phyloP scores from a whole-genome alignment of 2,329 filamentous ascomycete genomes.

The Fusarium sp. region DNA sequence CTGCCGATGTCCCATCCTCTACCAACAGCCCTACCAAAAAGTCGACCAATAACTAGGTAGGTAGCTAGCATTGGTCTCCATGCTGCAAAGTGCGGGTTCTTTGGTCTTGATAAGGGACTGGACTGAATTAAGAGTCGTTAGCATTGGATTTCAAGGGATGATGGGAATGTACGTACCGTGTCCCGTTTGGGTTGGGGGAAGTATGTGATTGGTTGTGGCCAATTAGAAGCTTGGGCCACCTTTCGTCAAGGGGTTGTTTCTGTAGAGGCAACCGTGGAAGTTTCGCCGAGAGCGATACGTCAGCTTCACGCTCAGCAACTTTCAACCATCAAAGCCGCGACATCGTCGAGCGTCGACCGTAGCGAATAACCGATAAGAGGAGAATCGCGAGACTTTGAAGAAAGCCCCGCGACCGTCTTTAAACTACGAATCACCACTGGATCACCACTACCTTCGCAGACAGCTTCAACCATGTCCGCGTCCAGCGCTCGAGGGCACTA shows the following conservation, averaged over 20 bases:
- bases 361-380: background rate
- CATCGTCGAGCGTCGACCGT: background rate
- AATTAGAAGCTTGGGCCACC: conserved; percentile 40
- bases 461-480: conserved; percentile 53
- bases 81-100: background rate
- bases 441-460: background rate
- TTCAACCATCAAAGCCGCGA: conserved; percentile 13
- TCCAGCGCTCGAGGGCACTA: conserved; percentile 63
- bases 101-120: background rate
- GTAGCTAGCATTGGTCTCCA: background rate
- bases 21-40: background rate
- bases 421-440: background rate
- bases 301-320: conserved; percentile 38
- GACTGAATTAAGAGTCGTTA: background rate
- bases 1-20: background rate
- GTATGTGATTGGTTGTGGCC: conserved; percentile 36
- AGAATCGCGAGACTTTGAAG: background rate
- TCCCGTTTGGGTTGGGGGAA: conserved; percentile 12
- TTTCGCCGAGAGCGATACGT: conserved; percentile 42
- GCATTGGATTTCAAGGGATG: background rate
- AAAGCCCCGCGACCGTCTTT: background rate
- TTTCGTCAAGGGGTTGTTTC: conserved; percentile 35
- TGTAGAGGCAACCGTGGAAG: conserved; percentile 46
- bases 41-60: background rate
- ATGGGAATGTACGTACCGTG: background rate